Conservation (phyloP, 192 early-diverging fungal genomes). For the Coemansia sp. region DNA sequence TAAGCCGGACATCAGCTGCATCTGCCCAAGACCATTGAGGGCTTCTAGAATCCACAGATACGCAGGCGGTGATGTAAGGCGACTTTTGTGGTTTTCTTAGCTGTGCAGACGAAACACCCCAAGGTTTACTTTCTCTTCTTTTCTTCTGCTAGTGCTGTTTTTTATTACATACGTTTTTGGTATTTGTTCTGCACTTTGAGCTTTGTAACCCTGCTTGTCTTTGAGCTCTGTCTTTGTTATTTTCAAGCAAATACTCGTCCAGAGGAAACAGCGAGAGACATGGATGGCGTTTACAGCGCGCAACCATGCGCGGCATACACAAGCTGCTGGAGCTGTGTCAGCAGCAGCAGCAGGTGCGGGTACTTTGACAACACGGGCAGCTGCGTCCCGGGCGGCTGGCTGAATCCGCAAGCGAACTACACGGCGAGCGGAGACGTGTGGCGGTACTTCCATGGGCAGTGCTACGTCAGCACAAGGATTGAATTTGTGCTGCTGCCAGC, state of each 20-base stretch:
- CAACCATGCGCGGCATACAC: slow-evolving; percentile 18
- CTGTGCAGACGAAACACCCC: no score
- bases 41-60: no score
- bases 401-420: slow-evolving; percentile 30
- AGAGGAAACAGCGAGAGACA: background rate
- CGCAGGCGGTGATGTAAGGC: no score
- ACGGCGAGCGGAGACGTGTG: slow-evolving; percentile 24
- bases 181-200: no score
- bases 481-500: slow-evolving; percentile 44
- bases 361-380: slow-evolving; percentile 30
- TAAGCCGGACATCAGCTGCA: no score
- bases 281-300: background rate
- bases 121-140: no score
- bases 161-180: no score
- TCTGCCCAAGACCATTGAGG: no score
- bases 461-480: slow-evolving; percentile 34
- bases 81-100: no score
- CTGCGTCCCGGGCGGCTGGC: slow-evolving; percentile 50
- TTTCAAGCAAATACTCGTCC: background rate
- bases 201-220: background rate
- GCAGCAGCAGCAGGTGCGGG: slow-evolving; percentile 29
- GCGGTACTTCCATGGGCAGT: slow-evolving; percentile 53
- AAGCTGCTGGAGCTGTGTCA: slow-evolving; percentile 33
- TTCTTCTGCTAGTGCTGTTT: no score
- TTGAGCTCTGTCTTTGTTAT: background rate